Percentiles rank a stretch among this genome's conserved stretches.
Conservation (phyloP, 176 grass and related monocot species). For the Oryza punctata region DNA sequence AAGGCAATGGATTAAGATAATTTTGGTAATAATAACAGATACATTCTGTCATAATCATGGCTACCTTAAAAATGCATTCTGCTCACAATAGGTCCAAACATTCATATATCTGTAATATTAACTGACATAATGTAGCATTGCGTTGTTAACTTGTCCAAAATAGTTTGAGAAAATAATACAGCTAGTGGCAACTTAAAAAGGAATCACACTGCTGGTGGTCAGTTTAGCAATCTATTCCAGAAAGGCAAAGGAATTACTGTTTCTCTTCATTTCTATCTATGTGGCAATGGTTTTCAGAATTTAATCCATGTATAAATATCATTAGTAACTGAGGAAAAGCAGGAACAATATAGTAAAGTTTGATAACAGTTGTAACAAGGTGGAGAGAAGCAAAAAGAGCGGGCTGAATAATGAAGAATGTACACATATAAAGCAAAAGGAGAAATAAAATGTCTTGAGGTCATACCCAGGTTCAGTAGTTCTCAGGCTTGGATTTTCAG, state of each 20-base stretch:
- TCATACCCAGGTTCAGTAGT: conserved; percentile 56
- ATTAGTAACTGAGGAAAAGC: background rate
- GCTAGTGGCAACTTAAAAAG: background rate
- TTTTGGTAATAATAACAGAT: background rate
- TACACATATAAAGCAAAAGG: background rate
- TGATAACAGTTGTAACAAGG: background rate
- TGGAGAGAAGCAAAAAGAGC: background rate
- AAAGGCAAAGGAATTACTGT: background rate
- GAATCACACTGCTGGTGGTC: background rate
- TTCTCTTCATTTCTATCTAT: background rate
- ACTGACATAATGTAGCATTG: background rate
- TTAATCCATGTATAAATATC: background rate
- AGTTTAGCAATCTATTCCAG: background rate
- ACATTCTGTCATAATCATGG: background rate
- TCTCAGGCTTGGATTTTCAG: conserved; percentile 18
- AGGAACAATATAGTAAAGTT: conserved; percentile 6
- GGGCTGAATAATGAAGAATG: background rate
- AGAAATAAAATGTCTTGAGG: background rate
- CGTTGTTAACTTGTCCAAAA: background rate
- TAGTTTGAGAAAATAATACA: background rate
- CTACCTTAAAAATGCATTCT: background rate
- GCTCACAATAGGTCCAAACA: background rate
- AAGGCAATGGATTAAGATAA: background rate
- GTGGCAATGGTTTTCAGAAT: background rate
- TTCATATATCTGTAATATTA: background rate